A percentile compares a stretch with the other conserved stretches of the same genome.
Evolutionary conservation across 1,139 yeast genomes (phyloP).

Genomic region (Taphrina pruni): DNA sequence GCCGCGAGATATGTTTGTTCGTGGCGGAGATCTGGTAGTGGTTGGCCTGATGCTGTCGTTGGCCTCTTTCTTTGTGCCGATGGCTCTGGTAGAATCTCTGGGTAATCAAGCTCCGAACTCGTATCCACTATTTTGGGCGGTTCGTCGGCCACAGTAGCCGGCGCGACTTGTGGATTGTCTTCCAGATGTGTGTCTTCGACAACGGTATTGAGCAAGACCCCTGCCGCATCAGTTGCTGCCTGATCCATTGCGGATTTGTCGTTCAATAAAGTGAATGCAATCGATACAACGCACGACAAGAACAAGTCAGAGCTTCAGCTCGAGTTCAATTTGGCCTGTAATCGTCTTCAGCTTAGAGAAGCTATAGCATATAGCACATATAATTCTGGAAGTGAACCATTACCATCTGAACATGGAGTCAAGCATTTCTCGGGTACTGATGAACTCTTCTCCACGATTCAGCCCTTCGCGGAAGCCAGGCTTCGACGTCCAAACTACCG

Average conservation of each 20-base stretch:
- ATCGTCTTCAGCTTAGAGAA: too few species aligned
- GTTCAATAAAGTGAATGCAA: too few species aligned
- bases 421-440: not conserved
- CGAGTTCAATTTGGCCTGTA: too few species aligned
- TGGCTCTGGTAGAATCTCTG: constrained; percentile 24
- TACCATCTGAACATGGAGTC: too few species aligned
- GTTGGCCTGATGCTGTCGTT: constrained; percentile 22
- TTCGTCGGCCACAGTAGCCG: constrained; percentile 29
- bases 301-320: too few species aligned
- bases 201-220: constrained; percentile 19
- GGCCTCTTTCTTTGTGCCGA: constrained; percentile 6
- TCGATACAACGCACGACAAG: too few species aligned
- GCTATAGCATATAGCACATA: too few species aligned
- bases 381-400: too few species aligned
- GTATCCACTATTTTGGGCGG: constrained; percentile 8
- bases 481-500: not conserved
- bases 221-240: constrained; percentile 17
- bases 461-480: not conserved
- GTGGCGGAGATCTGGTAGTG: constrained; percentile 35
- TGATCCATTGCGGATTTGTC: not conserved
- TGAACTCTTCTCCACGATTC: not conserved
- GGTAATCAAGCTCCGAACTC: constrained; percentile 2
- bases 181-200: constrained; percentile 35
- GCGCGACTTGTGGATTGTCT: constrained; percentile 27
- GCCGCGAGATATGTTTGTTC: constrained; percentile 39